phyloP scores from a whole-genome alignment of 495 filamentous ascomycete species.

The Lineolata rhizophorae region DNA sequence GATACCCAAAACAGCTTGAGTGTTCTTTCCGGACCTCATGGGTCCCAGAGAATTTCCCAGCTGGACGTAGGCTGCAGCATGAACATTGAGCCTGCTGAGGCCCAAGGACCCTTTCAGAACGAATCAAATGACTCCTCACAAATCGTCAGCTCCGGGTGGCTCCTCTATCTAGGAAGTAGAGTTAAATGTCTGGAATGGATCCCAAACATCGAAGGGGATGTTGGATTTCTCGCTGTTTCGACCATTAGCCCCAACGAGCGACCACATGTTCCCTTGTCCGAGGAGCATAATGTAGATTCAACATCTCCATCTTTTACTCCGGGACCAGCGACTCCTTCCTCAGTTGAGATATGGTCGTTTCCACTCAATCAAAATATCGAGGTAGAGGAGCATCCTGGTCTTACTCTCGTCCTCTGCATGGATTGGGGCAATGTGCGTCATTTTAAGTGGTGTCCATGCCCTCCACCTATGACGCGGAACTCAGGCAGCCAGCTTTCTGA shows the following conservation, averaged over 20 bases:
- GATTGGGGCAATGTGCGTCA: constrained; percentile 38
- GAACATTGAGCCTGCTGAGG: constrained; percentile 24
- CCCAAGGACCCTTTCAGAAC: no score
- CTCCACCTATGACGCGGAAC: no score
- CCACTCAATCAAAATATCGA: constrained; percentile 19
- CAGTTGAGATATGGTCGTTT: constrained; percentile 40
- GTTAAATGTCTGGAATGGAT: constrained; percentile 34
- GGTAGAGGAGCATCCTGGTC: constrained; percentile 17
- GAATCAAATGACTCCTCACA: no score
- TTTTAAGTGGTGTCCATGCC: constrained; percentile 42
- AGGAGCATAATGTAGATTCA: constrained; percentile 10
- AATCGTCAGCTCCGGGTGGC: constrained; percentile 29
- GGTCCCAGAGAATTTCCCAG: constrained; percentile 21
- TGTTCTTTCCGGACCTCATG: constrained; percentile 29
- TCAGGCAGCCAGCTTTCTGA: constrained; percentile 15
- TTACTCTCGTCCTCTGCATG: constrained; percentile 32
- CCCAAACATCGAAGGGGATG: constrained; percentile 26
- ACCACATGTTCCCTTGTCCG: neutral
- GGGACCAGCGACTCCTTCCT: constrained; percentile 23
- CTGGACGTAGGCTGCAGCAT: constrained; percentile 22
- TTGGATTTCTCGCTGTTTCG: constrained; percentile 31
- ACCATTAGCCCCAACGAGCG: constrained; percentile 17
- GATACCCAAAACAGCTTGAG: constrained; percentile 17
- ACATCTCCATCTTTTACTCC: constrained; percentile 25
- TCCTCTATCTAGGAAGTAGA: constrained; percentile 30